phyloP scores from a whole-genome alignment of 169 alveolate species.

The Hepatocystis sp. region DNA sequence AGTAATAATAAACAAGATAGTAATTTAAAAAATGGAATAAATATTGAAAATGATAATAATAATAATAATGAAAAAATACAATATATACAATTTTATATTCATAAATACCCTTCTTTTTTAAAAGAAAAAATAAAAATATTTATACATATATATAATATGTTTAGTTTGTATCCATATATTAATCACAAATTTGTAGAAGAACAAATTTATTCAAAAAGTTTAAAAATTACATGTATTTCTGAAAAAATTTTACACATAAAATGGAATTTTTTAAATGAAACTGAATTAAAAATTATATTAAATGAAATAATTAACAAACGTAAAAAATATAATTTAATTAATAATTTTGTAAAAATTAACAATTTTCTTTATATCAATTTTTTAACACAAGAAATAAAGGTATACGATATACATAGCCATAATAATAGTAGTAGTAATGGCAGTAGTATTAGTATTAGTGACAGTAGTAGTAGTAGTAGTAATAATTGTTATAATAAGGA shows the following conservation, averaged over 20 bases:
- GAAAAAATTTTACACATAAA: conserved; percentile 55
- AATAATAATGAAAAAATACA: conserved; percentile 12
- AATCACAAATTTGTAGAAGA: conserved; percentile 68
- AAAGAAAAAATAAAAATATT: conserved; percentile 70
- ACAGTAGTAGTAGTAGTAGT: not conserved
- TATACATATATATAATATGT: conserved; percentile 70
- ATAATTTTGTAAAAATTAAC: conserved; percentile 37
- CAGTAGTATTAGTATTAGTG: not conserved
- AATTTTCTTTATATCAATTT: conserved; percentile 60
- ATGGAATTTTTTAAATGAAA: conserved; percentile 37
- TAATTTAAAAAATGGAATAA: not conserved
- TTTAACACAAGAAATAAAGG: conserved; percentile 74
- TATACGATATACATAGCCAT: conserved; percentile 8
- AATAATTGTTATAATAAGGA: too few relatives aligned
- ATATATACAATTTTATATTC: conserved; percentile 64
- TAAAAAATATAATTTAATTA: conserved; percentile 2
- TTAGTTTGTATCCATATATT: conserved; percentile 73
- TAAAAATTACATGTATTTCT: conserved; percentile 20
- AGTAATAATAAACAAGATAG: not conserved
- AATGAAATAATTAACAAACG: conserved; percentile 9
- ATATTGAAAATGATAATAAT: not conserved
- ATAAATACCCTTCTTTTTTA: conserved; percentile 65
- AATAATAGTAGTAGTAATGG: too few relatives aligned
- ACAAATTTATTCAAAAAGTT: conserved; percentile 31
- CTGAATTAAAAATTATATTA: conserved; percentile 22